Evolutionary conservation across 176 grass and related monocot species (phyloP).

Genomic region (Guadua angustifolia): DNA sequence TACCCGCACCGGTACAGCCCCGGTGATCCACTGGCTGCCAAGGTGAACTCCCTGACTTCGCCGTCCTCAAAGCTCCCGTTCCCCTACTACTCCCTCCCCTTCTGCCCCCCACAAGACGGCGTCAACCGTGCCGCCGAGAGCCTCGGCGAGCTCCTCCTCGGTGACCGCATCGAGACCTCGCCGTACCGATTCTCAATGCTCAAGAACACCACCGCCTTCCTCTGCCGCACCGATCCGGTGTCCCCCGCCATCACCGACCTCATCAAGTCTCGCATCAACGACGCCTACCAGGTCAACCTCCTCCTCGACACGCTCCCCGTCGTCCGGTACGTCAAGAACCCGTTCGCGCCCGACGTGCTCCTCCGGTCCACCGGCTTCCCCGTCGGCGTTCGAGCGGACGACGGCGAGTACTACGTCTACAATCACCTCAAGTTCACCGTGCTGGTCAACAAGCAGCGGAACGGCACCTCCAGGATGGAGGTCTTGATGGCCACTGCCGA

Average conservation of each 20-base stretch:
- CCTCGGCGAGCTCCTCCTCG: constrained; percentile 76
- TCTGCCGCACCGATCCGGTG: constrained; percentile 54
- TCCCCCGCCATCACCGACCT: constrained; percentile 36
- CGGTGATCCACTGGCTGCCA: constrained; percentile 47
- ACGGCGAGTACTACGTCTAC: constrained; percentile 68
- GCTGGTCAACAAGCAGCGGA: constrained; percentile 54
- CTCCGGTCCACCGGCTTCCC: constrained; percentile 63
- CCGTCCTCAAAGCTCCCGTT: constrained; percentile 63
- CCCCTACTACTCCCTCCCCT: constrained; percentile 69
- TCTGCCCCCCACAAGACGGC: constrained; percentile 54
- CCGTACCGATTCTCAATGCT: constrained; percentile 70
- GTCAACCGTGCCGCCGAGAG: constrained; percentile 57
- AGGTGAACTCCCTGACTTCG: constrained; percentile 75
- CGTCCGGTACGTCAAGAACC: constrained; percentile 38
- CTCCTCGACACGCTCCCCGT: constrained; percentile 77
- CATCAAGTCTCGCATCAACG: constrained; percentile 62
- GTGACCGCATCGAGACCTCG: constrained; percentile 73
- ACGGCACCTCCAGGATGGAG: constrained; percentile 50
- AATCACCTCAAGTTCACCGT: constrained; percentile 72
- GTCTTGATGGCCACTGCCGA: constrained; percentile 52
- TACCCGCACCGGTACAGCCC: constrained; percentile 58
- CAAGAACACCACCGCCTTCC: constrained; percentile 45
- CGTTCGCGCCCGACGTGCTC: neutral
- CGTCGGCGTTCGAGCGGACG: constrained; percentile 48
- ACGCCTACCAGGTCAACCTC: constrained; percentile 68